A percentile compares a stretch with the other conserved stretches of the same genome.
Evolutionary conservation across 768 basidiomycete species (phyloP).

Genomic region (Lactarius sanguifluus): DNA sequence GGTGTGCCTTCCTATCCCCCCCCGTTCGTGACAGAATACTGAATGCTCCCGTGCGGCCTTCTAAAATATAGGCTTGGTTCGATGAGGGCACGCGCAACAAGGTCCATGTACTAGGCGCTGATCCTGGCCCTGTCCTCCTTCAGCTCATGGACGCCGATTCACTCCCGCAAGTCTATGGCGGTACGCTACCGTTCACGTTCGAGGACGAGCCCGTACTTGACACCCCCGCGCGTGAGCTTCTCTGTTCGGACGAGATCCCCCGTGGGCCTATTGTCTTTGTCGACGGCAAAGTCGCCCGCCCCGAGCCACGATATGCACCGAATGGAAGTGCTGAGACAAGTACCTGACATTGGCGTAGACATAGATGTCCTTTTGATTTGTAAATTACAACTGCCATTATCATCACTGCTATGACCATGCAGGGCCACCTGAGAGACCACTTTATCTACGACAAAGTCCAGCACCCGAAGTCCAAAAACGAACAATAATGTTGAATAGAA

Average conservation of each 20-base stretch:
- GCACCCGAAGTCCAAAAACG: conserved; percentile 1
- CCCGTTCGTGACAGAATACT: neutral
- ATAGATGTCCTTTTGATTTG: neutral
- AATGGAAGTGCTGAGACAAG: conserved; percentile 1
- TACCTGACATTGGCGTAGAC: neutral
- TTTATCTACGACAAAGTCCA: neutral
- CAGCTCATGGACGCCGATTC: conserved; percentile 48
- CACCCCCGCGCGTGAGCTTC: conserved; percentile 44
- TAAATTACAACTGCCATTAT: neutral
- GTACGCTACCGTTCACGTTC: conserved; percentile 68
- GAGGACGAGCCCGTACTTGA: conserved; percentile 69
- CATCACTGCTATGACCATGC: conserved; percentile 1
- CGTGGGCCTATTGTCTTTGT: conserved; percentile 53
- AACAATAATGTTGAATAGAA: neutral
- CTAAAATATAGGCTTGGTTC: conserved; percentile 59
- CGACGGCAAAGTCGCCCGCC: conserved; percentile 43
- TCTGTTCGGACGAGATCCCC: conserved; percentile 51
- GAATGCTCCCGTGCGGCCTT: neutral
- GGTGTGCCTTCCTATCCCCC: conserved; percentile 38
- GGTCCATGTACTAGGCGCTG: conserved; percentile 69
- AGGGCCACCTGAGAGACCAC: neutral
- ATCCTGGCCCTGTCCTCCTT: conserved; percentile 52
- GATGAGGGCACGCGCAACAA: conserved; percentile 77
- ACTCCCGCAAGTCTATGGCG: conserved; percentile 73
- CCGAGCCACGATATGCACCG: neutral